phyloP scores from a whole-genome alignment of 148 eudicot genomes.

The Selenicereus undatus region DNA sequence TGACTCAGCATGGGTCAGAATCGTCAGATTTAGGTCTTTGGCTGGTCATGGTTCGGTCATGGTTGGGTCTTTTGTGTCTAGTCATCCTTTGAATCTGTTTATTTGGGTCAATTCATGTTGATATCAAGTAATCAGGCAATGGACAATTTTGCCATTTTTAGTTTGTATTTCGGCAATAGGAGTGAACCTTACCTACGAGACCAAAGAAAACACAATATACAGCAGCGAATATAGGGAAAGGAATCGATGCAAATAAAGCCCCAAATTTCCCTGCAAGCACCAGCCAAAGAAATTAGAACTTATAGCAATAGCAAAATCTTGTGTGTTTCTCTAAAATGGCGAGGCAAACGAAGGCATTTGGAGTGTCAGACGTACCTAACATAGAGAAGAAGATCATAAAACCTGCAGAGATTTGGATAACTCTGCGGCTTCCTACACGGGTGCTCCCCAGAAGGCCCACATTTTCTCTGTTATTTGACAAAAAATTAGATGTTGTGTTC shows the following conservation, averaged over 20 bases:
- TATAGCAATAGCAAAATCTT: background rate
- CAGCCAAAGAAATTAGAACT: background rate
- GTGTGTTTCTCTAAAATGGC: background rate
- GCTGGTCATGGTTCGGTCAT: too few relatives aligned
- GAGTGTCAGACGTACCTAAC: constrained; percentile 42
- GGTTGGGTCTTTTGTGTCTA: too few relatives aligned
- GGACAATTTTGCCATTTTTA: background rate
- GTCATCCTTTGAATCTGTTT: too few relatives aligned
- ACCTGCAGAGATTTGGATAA: constrained; percentile 94
- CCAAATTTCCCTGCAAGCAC: constrained; percentile 84
- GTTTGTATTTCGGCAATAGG: background rate
- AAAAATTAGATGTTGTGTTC: constrained; percentile 7
- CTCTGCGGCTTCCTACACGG: constrained; percentile 95
- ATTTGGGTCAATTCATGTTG: too few relatives aligned
- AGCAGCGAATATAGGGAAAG: constrained; percentile 94
- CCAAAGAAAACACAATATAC: constrained; percentile 87
- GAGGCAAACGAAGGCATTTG: background rate
- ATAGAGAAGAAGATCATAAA: constrained; percentile 98
- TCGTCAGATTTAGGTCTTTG: too few relatives aligned
- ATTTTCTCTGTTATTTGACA: constrained; percentile 63
- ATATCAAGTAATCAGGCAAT: too few relatives aligned
- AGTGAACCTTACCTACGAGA: constrained; percentile 66
- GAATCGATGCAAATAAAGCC: constrained; percentile 94
- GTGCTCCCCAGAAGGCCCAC: constrained; percentile 94
- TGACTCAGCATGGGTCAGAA: too few relatives aligned